These are phyloP conservation scores for Scheffersomyces illinoinensis DNA, from an alignment of 1,139 yeast genomes.

Conservation along the genomic window DNA sequence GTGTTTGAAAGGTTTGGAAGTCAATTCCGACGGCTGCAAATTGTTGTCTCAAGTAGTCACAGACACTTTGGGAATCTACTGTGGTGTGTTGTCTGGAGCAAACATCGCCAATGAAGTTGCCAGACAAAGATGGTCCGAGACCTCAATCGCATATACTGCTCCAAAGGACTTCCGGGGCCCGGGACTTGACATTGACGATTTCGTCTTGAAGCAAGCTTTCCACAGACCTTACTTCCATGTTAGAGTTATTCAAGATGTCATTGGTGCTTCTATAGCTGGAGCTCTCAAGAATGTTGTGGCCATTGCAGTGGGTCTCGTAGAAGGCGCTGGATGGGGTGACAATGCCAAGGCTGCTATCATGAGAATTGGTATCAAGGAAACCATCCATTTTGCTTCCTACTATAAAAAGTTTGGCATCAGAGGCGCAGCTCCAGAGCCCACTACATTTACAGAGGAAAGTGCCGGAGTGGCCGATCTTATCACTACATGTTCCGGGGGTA, in stretches of 20 bases:
- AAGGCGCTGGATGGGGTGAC: slow-evolving; percentile 97
- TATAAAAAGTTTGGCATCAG: slow-evolving; percentile 66
- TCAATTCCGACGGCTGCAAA: slow-evolving; percentile 75
- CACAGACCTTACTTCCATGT: slow-evolving; percentile 97
- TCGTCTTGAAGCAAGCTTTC: slow-evolving; percentile 70
- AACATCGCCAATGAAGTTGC: slow-evolving; percentile 96
- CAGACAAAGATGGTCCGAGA: slow-evolving; percentile 88
- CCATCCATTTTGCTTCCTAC: slow-evolving; percentile 55
- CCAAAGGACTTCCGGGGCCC: slow-evolving; percentile 73
- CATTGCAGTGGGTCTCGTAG: slow-evolving; percentile 90
- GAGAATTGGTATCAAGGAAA: slow-evolving; percentile 90
- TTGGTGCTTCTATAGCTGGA: slow-evolving; percentile 93
- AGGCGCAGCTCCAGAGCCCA: slow-evolving; percentile 64
- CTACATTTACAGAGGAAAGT: slow-evolving; percentile 85
- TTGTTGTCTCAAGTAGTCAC: slow-evolving; percentile 74
- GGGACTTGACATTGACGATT: slow-evolving; percentile 72
- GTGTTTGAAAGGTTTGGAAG: slow-evolving; percentile 91
- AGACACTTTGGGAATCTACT: slow-evolving; percentile 75
- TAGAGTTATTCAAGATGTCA: slow-evolving; percentile 82
- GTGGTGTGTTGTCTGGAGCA: slow-evolving; percentile 96
- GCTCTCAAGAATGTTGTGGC: slow-evolving; percentile 95
- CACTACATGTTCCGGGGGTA: slow-evolving; percentile 95
- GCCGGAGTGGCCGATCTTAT: slow-evolving; percentile 97
- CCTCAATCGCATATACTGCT: slow-evolving; percentile 83
- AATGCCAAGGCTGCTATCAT: slow-evolving; percentile 94